Conservation (phyloP, 192 early-diverging fungal species). For the Podila epigama region DNA sequence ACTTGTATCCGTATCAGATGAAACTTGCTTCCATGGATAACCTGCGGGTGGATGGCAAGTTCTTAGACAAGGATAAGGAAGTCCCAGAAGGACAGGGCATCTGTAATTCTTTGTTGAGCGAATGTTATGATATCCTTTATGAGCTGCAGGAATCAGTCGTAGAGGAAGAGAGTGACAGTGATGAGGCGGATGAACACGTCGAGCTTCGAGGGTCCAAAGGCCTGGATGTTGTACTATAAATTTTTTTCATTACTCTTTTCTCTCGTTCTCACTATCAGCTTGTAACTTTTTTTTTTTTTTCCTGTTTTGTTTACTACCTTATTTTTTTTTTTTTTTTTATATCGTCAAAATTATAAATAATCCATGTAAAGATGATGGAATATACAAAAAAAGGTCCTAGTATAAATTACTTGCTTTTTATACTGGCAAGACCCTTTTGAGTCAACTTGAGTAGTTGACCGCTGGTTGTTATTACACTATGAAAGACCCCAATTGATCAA, state of each 20-base stretch:
- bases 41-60: conserved; percentile 85
- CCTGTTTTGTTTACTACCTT: too few species aligned
- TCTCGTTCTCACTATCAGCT: background rate
- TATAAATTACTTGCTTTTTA: conserved; percentile 14
- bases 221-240: conserved; percentile 37
- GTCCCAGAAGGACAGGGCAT: conserved; percentile 89
- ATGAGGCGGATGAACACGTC: conserved; percentile 4
- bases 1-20: conserved; percentile 90
- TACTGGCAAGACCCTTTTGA: conserved; percentile 49
- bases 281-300: background rate
- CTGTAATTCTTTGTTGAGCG: conserved; percentile 81
- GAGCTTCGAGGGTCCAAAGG: conserved; percentile 35
- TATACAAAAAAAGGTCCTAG: background rate
- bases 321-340: background rate
- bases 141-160: conserved; percentile 70
- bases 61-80: conserved; percentile 80
- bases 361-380: background rate
- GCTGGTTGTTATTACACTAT: conserved; percentile 47
- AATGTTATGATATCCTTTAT: conserved; percentile 88
- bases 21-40: conserved; percentile 85
- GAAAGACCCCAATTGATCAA: background rate
- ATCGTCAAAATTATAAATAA: background rate
- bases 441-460: conserved; percentile 56
- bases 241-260: background rate
- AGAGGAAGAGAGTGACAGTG: conserved; percentile 30